Percentiles rank a stretch among this genome's conserved stretches.
phyloP scores from a whole-genome alignment of 805 yeast genomes.

The Zygosaccharomyces siamensis region DNA sequence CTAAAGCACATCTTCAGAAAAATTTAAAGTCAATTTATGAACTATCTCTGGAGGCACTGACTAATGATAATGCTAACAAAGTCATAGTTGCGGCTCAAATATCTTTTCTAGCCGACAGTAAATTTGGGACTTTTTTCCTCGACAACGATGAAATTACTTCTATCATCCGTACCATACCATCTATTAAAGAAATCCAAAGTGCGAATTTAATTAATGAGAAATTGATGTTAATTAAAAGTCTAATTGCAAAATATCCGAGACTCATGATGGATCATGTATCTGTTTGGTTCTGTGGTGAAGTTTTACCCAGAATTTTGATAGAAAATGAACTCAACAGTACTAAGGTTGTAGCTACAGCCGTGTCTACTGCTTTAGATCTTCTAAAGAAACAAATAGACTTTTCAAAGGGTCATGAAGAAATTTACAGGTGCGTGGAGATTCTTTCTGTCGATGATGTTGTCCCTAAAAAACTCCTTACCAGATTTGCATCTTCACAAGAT shows the following conservation, averaged over 20 bases:
- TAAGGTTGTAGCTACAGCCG: constrained; percentile 19
- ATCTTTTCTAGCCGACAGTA: constrained; percentile 27
- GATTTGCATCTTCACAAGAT: constrained; percentile 1
- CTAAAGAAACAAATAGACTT: constrained; percentile 21
- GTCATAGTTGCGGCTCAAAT: constrained; percentile 26
- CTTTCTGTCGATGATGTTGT: constrained; percentile 8
- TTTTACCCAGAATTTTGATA: constrained; percentile 20
- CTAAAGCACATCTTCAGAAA: constrained; percentile 9
- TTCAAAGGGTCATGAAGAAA: constrained; percentile 7
- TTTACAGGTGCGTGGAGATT: constrained; percentile 15
- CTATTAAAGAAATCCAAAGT: constrained; percentile 27
- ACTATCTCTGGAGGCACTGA: constrained; percentile 18
- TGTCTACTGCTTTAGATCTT: constrained; percentile 23
- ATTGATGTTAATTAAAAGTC: constrained; percentile 21
- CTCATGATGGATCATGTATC: constrained; percentile 20
- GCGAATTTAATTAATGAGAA: constrained; percentile 26
- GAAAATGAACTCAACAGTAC: constrained; percentile 19
- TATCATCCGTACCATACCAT: constrained; percentile 14
- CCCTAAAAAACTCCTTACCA: constrained; percentile 12
- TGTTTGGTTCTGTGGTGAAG: constrained; percentile 30
- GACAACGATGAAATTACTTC: constrained; percentile 12
- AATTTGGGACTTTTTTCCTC: constrained; percentile 19
- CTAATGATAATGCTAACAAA: constrained; percentile 25
- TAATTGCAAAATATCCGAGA: constrained; percentile 22
- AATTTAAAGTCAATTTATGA: constrained; percentile 18